These are phyloP conservation scores for Castanospermum australe DNA, from an alignment of 306 rosid genomes.

Conservation along the genomic window DNA sequence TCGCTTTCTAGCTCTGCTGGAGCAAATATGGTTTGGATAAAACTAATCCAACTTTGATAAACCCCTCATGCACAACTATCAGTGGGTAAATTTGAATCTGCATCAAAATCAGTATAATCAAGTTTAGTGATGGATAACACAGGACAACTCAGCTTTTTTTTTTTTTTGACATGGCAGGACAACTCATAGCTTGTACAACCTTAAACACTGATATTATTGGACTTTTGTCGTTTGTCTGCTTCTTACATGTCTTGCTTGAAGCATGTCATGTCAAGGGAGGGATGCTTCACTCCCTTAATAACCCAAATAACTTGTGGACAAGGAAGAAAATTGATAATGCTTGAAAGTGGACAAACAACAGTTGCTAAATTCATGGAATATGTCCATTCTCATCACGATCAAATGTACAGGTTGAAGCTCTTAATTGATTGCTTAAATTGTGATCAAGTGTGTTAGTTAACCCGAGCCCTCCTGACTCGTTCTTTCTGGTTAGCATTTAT, in stretches of 20 bases:
- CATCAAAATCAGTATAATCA: neutral
- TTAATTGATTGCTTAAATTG: constrained; percentile 15
- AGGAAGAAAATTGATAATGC: constrained; percentile 17
- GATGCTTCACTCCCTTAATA: constrained; percentile 12
- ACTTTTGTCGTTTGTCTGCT: constrained; percentile 28
- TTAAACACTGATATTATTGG: neutral
- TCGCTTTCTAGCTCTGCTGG: constrained; percentile 43
- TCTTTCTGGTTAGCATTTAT: neutral
- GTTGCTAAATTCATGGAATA: constrained; percentile 28
- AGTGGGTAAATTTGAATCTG: neutral
- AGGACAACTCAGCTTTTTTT: constrained; percentile 11
- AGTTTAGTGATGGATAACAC: constrained; percentile 17
- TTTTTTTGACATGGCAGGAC: no score
- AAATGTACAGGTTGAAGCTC: constrained; percentile 16
- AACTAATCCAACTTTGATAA: constrained; percentile 16
- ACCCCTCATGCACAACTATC: neutral
- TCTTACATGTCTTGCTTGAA: constrained; percentile 31
- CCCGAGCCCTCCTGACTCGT: neutral
- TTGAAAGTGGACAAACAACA: constrained; percentile 22
- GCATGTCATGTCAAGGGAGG: constrained; percentile 14
- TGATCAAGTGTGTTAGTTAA: constrained; percentile 1
- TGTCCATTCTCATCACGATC: constrained; percentile 6
- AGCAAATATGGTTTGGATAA: constrained; percentile 23
- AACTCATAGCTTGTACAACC: neutral
- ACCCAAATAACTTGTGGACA: constrained; percentile 38